Base-by-base conservation (phyloP, 2,329 filamentous ascomycete species). In the Aspergillus calidoustus region DNA sequence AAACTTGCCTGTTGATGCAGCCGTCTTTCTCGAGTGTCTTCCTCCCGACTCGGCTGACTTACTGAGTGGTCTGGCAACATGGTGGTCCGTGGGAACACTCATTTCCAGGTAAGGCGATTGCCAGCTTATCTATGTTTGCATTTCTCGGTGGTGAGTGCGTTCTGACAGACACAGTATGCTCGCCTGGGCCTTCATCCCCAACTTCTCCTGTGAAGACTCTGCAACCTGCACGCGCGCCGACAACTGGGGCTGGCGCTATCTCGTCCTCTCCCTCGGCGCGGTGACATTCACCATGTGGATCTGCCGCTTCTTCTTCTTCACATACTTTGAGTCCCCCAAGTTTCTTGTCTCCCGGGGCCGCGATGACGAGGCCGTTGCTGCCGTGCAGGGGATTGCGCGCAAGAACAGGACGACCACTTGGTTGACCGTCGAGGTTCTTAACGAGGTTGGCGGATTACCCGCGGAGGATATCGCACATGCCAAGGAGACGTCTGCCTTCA, bases 21-120 rank as follows among this genome's bases (percentile, higher is more conserved):
- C 91, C 0, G 80, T 95, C 3, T 95, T 96, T 74, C 83, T 96
- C 44, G 92, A 96, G 71, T 94, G 94, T 66, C 79, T 96, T 1
- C 92, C 92, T 0, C 88, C 89, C 59, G 86, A 88, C 0, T 89
- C 87, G n/a, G 88, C 87, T 64, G 87, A 87, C 38, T 83, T 94
- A 15, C 80, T 94, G 30, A 95, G 91, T 0, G 81, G 94, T 49
- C 81, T 96, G 17, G 92, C 90, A 4, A 85, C 92, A 6, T 95
- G 91, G 89, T 96, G 92, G 91, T 90, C 91, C 0, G 79, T 95
- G n/a, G 92, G 92, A 5, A 91, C 94, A 72, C 82, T 96, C 6
- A 84, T 89, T 59, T 87, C 89, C 57, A 77, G 73, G 74, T 75
- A 48, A 28, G 19, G 19, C 19, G 19, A 19, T 19, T 19, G 19